Conservation (phyloP, 2,329 filamentous ascomycete genomes). For the Fusarium pseudonygamai region DNA sequence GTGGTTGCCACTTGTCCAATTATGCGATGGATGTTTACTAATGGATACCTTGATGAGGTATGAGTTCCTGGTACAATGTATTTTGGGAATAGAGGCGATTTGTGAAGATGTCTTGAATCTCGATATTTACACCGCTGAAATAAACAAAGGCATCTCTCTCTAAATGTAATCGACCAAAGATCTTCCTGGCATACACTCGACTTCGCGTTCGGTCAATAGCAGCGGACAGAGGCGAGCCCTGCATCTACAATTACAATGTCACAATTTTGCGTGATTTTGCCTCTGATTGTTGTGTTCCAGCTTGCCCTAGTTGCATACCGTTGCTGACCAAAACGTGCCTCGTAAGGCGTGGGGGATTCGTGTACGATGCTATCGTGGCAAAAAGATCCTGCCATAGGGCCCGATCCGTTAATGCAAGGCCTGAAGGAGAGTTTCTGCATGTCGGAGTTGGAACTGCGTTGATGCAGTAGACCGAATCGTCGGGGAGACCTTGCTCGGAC, state of each 20-base stretch:
- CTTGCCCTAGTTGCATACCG: not conserved
- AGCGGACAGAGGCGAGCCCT: not conserved
- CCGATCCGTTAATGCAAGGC: not conserved
- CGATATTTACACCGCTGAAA: not conserved
- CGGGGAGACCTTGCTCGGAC: not conserved
- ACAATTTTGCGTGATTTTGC: not conserved
- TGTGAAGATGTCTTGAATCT: not conserved
- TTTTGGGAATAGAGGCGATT: too few species aligned
- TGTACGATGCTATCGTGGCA: not conserved
- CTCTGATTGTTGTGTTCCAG: not conserved
- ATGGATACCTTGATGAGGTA: accelerated
- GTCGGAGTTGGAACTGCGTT: not conserved
- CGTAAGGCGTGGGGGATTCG: not conserved
- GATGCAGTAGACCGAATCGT: not conserved
- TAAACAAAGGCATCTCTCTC: not conserved
- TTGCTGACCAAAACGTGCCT: not conserved
- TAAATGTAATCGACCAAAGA: not conserved
- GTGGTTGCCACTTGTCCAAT: not conserved
- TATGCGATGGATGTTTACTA: not conserved
- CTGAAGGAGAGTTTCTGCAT: not conserved
- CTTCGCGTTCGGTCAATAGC: not conserved
- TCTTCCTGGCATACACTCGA: too few species aligned
- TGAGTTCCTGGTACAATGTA: too few species aligned
- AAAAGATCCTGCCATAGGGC: not conserved
- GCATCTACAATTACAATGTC: not conserved